Base-by-base conservation (phyloP, 2,329 filamentous ascomycete genomes). In the Verruconis gallopava region DNA sequence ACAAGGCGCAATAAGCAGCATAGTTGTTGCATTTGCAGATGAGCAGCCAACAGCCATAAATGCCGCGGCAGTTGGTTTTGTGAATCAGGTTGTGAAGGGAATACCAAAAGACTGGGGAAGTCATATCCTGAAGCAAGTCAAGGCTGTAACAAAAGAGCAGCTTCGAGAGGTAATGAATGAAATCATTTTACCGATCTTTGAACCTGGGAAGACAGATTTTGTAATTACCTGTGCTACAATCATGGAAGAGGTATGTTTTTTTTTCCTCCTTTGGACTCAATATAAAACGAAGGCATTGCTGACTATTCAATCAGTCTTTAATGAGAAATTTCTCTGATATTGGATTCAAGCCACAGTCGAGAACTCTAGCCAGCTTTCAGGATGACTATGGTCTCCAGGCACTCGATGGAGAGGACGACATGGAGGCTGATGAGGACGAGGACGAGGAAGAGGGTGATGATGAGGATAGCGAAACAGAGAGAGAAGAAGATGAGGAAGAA, bases 1-100 rank as follows among this genome's bases (percentile, higher is more conserved):
- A 6, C 85, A 96, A 60, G 88, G 85, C 4, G 86, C 89, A 3
- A 83, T 98, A 46, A 91, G 82, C 55, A 81, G 79, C 51, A 86
- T 98, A 44, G 85, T 98, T 22, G 79, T 88, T 47, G 72, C 70
- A 39, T 82, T 93, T 55, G 91, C 88, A 2, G 85, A 94, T 51
- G 84, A 93, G 55, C 85, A 95, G 60, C 73, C 81, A 2, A 95
- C 84, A 1, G 84, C 93, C 71, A 74, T 79, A 4, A 75, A 72
- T 34, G 88, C 91, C 1, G 91, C 88, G 1, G 73, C 80, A 54
- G 77, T 82, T 51, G 89, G 85, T 55, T 98, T 93, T 59, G 71
- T 88, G 9, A 76, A 81, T 46, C 76, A 84, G 44, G 88, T 93
- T 4, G 73, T 96, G 38, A 73, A 81, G 12, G 79, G 75, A 2